Conservation (phyloP, 306 rosid genomes). For the Prinsepia uniflora region DNA sequence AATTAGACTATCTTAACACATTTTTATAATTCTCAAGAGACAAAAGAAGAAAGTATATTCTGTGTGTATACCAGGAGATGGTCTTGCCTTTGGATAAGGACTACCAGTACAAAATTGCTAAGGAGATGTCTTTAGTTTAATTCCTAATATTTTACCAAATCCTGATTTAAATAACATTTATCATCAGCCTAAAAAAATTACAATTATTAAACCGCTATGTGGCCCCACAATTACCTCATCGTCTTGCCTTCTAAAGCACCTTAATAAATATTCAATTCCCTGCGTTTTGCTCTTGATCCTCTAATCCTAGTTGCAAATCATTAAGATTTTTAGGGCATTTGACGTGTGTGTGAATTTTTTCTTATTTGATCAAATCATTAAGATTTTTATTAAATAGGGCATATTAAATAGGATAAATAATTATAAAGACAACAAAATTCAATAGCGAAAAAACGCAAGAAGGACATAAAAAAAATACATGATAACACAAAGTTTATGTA, state of each 20-base stretch:
- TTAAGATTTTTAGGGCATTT: not conserved
- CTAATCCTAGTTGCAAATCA: not conserved
- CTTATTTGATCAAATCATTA: no score
- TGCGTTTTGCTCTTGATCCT: not conserved
- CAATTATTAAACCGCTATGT: not conserved
- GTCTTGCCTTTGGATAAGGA: conserved; percentile 2
- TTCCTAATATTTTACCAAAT: not conserved
- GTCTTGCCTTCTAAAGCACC: not conserved
- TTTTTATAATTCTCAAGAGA: conserved; percentile 1
- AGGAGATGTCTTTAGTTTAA: not conserved
- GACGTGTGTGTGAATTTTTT: not conserved
- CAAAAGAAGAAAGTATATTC: conserved; percentile 6
- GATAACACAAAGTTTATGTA: no score
- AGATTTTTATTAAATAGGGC: no score
- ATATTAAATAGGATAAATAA: no score
- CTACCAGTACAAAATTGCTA: not conserved
- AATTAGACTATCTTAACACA: not conserved
- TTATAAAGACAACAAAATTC: no score
- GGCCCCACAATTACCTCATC: conserved; percentile 1
- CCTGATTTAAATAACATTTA: not conserved
- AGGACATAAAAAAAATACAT: no score
- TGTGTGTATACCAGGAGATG: not conserved
- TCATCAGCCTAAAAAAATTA: not conserved
- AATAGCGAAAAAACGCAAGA: no score
- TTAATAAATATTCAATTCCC: not conserved